Conservation (phyloP, 2,329 filamentous ascomycete genomes). For the Furcasterigmium furcatum region DNA sequence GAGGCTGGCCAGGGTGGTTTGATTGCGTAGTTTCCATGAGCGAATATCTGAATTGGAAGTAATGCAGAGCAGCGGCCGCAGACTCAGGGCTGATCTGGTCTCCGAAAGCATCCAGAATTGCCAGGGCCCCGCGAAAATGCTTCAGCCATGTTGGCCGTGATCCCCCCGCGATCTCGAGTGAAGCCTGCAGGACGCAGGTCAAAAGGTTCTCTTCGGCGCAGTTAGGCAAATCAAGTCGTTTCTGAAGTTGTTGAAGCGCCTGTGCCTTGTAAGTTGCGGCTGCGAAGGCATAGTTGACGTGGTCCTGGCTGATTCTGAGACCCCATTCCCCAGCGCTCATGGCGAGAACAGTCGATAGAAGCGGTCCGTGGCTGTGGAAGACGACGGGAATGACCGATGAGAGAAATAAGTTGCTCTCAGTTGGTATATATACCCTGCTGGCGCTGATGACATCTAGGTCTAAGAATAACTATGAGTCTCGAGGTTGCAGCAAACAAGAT, state of each 20-base stretch:
- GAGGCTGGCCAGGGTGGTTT: too few species aligned
- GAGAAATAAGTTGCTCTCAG: constrained; percentile 3
- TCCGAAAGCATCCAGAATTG: background rate
- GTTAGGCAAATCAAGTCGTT: background rate
- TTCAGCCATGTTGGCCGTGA: constrained; percentile 1
- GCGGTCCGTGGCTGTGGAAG: constrained; percentile 3
- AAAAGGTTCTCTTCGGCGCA: constrained; percentile 1
- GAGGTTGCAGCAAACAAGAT: background rate
- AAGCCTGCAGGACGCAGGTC: constrained; percentile 6
- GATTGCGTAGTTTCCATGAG: constrained; percentile 3
- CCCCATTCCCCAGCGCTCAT: constrained; percentile 3
- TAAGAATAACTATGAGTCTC: background rate
- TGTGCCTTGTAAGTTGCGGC: constrained; percentile 1
- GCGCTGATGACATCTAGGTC: constrained; percentile 6
- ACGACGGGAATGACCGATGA: constrained; percentile 3
- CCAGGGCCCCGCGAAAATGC: constrained; percentile 1
- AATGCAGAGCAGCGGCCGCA: constrained; percentile 2
- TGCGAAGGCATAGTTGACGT: background rate
- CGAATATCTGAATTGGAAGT: constrained; percentile 5
- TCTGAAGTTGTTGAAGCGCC: constrained; percentile 3
- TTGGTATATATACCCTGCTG: constrained; percentile 3
- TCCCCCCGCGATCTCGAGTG: constrained; percentile 3
- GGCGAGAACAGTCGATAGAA: constrained; percentile 2
- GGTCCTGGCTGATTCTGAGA: background rate
- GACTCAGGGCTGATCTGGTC: background rate